phyloP scores from a whole-genome alignment of 306 rosid genomes.

The Macrotyloma uniflorum region DNA sequence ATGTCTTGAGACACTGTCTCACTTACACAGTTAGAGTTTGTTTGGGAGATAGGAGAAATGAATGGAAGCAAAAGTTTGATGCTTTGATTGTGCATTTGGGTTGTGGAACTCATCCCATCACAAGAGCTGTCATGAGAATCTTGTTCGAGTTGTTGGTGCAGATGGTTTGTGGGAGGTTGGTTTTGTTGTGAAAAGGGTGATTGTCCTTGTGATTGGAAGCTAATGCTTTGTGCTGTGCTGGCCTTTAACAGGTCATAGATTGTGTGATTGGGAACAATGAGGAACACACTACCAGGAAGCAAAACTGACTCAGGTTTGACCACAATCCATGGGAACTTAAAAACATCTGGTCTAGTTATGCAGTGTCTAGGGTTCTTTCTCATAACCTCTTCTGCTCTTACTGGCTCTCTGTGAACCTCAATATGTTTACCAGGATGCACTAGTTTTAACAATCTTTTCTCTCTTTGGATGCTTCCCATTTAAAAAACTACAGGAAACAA shows the following conservation, averaged over 20 bases:
- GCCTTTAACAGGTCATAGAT: conserved; percentile 58
- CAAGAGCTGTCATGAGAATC: not conserved
- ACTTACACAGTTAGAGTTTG: not conserved
- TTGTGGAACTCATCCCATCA: not conserved
- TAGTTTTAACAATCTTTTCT: conserved; percentile 55
- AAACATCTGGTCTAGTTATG: conserved; percentile 70
- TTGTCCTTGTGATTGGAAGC: not conserved
- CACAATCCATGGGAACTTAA: conserved; percentile 72
- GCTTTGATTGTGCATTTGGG: not conserved
- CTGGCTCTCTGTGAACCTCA: conserved; percentile 54
- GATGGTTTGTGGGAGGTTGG: not conserved
- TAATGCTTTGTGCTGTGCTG: conserved; percentile 4
- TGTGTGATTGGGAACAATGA: conserved; percentile 63
- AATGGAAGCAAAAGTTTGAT: not conserved
- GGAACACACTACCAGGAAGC: conserved; percentile 61
- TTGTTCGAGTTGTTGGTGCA: not conserved
- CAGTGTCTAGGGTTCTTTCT: conserved; percentile 64
- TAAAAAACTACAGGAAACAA: not conserved
- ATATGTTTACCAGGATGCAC: conserved; percentile 61
- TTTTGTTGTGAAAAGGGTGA: not conserved
- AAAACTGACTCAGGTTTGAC: conserved; percentile 65
- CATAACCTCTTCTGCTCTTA: conserved; percentile 61
- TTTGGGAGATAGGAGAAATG: not conserved
- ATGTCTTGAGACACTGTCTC: not conserved
- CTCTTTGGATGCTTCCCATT: conserved; percentile 41